Evolutionary conservation across 192 early-diverging fungal genomes (phyloP).

Genomic region (Pilaira anomala): DNA sequence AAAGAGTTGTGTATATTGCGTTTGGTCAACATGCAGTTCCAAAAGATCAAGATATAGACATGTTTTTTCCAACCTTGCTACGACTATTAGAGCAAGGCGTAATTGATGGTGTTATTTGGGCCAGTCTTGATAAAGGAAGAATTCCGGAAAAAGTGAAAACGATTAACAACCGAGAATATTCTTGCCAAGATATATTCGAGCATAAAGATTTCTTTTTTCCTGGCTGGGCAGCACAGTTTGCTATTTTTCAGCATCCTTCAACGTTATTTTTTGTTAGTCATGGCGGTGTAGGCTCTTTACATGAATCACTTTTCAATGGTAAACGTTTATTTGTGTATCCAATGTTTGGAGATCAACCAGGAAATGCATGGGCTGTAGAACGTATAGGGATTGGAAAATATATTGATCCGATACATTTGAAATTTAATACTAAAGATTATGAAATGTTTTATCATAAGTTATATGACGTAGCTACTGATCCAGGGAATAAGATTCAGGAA

Average conservation of each 20-base stretch:
- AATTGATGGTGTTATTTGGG: slow-evolving; percentile 39
- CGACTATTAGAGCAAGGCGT: slow-evolving; percentile 5
- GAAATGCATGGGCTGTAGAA: slow-evolving; percentile 2
- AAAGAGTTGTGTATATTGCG: slow-evolving; percentile 29
- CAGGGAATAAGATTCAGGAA: neutral
- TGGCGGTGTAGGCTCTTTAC: slow-evolving; percentile 20
- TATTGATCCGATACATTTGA: neutral
- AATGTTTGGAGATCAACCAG: slow-evolving; percentile 29
- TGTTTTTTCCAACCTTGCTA: slow-evolving; percentile 18
- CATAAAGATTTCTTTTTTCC: neutral
- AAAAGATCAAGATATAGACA: neutral
- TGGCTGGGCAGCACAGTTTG: slow-evolving; percentile 29
- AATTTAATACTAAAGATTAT: neutral
- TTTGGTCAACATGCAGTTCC: slow-evolving; percentile 29
- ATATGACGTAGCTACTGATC: neutral
- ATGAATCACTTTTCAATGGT: slow-evolving; percentile 31
- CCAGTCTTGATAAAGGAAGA: neutral
- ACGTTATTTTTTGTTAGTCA: slow-evolving; percentile 30
- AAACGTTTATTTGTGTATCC: slow-evolving; percentile 31
- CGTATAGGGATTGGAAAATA: neutral
- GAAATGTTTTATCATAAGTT: neutral
- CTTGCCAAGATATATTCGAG: neutral
- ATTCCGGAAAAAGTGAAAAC: neutral
- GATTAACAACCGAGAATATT: too few relatives aligned
- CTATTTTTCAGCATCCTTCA: slow-evolving; percentile 29